These are phyloP conservation scores for Alternaria longipes DNA, from an alignment of 2,329 filamentous ascomycete species.

Conservation along the genomic window DNA sequence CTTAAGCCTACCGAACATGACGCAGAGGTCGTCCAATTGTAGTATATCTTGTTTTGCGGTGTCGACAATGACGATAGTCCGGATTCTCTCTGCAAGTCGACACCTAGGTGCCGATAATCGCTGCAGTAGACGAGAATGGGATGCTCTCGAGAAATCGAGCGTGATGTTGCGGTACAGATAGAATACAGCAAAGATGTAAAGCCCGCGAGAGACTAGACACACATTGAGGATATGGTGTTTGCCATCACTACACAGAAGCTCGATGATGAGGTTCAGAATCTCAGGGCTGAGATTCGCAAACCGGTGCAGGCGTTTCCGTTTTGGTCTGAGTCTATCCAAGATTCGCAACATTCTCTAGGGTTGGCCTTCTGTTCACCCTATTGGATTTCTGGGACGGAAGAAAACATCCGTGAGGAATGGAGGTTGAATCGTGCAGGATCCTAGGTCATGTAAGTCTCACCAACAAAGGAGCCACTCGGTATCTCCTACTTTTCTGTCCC, in stretches of 20 bases:
- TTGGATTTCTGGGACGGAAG: neutral
- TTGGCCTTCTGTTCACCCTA: neutral
- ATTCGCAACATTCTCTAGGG: neutral
- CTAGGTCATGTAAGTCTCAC: neutral
- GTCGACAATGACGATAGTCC: neutral
- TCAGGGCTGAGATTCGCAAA: neutral
- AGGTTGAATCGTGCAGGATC: neutral
- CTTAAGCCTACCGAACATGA: neutral
- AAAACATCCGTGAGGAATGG: neutral
- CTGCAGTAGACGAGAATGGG: neutral
- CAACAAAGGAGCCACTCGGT: neutral
- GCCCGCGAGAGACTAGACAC: constrained; percentile 3
- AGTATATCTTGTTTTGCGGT: neutral
- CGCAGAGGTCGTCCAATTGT: neutral
- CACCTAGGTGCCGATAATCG: constrained; percentile 2
- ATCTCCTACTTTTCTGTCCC: neutral
- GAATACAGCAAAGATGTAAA: constrained; percentile 5
- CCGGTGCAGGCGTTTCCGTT: neutral
- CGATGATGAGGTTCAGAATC: constrained; percentile 6
- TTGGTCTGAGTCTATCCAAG: neutral
- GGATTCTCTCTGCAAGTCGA: constrained; percentile 4
- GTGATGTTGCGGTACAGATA: constrained; percentile 9
- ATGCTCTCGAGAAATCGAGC: neutral
- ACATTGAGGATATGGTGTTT: neutral
- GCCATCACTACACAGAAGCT: neutral